Base-by-base conservation (phyloP, 768 basidiomycete genomes). In the Tricholoma flavovirens region DNA sequence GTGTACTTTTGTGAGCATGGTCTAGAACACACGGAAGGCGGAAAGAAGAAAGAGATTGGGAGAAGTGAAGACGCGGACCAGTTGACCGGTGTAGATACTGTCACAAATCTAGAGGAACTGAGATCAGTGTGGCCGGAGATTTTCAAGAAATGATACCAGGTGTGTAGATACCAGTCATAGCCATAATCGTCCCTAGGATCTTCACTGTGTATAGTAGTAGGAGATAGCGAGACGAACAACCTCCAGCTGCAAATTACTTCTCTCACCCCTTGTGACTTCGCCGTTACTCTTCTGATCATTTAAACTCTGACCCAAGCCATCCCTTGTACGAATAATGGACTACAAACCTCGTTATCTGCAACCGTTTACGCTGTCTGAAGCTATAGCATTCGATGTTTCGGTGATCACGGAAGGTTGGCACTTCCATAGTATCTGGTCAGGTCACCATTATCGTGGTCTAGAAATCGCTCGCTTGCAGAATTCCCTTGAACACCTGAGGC, bases 1-100 rank as follows among this genome's bases (percentile, higher is more conserved):
- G 88, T 83, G 3, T 86, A 91, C 64, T 93, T 90, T 61, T 82
- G 83, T 60, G 90, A 93, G 69, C 66, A 66, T n/a, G 86, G 84
- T 0, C 61, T 86, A 9, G 80, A 84, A 49, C 73, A 75, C 17
- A 75, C 84, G 62, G 87, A 90, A 64, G 85, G 86, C 1, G 84
- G 85, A 4, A 77, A 69, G 63, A 64, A 73, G 52, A 84, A 78
- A 66, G 71, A 77, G 46, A 80, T 80, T 32, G 74, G 73, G 30
- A 67, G 70, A 52, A 74, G 74, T 14, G 68, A 70, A 43, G 56
- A 68, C 14, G 67, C 62, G 22, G 71, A 68, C 53, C 67, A 60
- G 11, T 63, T 73, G 33, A 77, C 80, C 49, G 80, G 72, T 26
- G 77, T 89, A 40, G 67, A 71, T 19, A 75, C 80, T 21, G 76